These are phyloP conservation scores for Acrasis kona DNA, from an alignment of 78 protist species.

Conservation along the genomic window DNA sequence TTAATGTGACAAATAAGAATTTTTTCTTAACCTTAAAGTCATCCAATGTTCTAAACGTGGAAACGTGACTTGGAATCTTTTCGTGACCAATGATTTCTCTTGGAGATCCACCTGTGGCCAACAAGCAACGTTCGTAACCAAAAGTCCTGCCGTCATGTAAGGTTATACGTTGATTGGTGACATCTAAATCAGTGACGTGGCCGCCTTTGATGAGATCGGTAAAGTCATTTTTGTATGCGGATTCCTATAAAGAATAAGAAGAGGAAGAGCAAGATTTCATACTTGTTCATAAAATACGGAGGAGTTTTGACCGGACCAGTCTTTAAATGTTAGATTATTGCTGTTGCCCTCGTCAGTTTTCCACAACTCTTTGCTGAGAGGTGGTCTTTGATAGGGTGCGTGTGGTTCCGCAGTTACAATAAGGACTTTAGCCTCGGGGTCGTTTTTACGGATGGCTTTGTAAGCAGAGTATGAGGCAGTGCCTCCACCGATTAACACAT, in stretches of 20 bases:
- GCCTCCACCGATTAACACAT: slow-evolving; percentile 74
- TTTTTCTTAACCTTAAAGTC: no score
- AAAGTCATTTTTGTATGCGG: not conserved
- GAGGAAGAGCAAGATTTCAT: no score
- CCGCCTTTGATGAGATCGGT: not conserved
- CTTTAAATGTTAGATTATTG: not conserved
- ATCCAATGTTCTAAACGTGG: slow-evolving; percentile 43
- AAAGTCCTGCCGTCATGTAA: slow-evolving; percentile 52
- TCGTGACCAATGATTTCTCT: slow-evolving; percentile 10
- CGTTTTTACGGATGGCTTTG: slow-evolving; percentile 34
- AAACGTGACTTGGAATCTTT: not conserved
- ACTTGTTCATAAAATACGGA: not conserved
- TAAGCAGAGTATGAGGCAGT: slow-evolving; percentile 68
- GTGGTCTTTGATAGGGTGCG: slow-evolving; percentile 68
- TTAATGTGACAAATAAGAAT: no score
- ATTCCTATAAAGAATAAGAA: no score
- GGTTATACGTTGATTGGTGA: slow-evolving; percentile 11
- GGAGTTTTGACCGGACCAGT: slow-evolving; percentile 11
- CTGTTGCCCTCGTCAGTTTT: not conserved
- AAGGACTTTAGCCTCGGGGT: slow-evolving; percentile 33
- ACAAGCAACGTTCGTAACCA: slow-evolving; percentile 39
- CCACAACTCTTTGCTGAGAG: slow-evolving; percentile 75
- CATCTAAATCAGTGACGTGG: slow-evolving; percentile 23
- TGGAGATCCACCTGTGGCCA: slow-evolving; percentile 81
- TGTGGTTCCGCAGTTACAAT: slow-evolving; percentile 46